phyloP scores from a whole-genome alignment of 2,329 filamentous ascomycete species.

The Colletotrichum sp. region DNA sequence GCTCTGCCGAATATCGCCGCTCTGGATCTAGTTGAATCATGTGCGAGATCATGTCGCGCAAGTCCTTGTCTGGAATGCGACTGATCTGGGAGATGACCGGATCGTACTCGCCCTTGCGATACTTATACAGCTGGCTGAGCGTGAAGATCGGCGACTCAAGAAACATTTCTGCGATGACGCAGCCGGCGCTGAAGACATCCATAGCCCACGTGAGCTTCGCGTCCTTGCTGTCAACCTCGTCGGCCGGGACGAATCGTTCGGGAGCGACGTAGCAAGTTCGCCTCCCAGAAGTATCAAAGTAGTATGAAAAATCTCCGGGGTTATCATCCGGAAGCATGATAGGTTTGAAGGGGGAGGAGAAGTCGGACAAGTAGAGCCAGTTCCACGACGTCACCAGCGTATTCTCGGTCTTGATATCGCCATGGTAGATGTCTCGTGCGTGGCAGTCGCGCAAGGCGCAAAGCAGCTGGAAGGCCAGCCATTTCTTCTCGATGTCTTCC shows the following conservation, averaged over 20 bases:
- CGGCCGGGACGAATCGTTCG: constrained; percentile 82
- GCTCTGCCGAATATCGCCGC: constrained; percentile 89
- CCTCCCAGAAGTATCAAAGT: constrained; percentile 91
- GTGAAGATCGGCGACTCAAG: constrained; percentile 96
- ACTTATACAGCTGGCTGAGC: constrained; percentile 95
- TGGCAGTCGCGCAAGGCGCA: constrained; percentile 94
- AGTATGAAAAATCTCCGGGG: constrained; percentile 96
- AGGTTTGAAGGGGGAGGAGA: constrained; percentile 94
- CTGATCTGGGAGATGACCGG: constrained; percentile 80
- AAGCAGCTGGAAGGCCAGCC: constrained; percentile 94
- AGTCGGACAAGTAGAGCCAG: constrained; percentile 98
- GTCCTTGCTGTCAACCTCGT: constrained; percentile 66
- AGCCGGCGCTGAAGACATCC: constrained; percentile 97
- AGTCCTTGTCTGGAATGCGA: constrained; percentile 85
- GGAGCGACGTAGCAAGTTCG: constrained; percentile 95
- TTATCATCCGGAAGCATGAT: constrained; percentile 95
- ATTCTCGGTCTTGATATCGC: constrained; percentile 99
- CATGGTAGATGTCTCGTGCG: constrained; percentile 86
- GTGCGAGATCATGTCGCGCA: constrained; percentile 87
- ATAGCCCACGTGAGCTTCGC: constrained; percentile 84
- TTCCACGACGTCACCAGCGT: constrained; percentile 98
- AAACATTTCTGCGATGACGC: constrained; percentile 95
- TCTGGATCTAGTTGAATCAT: constrained; percentile 97
- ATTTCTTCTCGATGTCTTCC: constrained; percentile 98
- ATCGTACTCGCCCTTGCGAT: constrained; percentile 90